A percentile compares a stretch with the other conserved stretches of the same genome.
Conservation (phyloP, 2,329 filamentous ascomycete genomes). For the Spiromastix sp. region DNA sequence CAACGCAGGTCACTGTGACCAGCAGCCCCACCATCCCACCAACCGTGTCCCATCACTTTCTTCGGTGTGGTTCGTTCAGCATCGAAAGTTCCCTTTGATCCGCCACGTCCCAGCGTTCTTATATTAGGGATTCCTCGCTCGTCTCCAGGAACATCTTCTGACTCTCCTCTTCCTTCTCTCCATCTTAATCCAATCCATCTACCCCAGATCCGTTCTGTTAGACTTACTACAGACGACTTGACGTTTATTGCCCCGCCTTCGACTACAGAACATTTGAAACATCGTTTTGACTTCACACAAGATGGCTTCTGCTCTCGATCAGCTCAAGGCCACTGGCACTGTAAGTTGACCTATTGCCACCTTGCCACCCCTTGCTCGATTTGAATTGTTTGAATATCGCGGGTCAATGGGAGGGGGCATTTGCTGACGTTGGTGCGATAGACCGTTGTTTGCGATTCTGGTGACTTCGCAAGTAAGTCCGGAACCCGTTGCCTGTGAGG, state of each 20-base stretch:
- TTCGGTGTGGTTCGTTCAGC: not conserved
- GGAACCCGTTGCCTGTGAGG: not conserved
- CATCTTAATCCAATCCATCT: conserved; percentile 5
- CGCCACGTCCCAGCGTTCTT: conserved; percentile 5
- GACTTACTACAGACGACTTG: too few relatives aligned
- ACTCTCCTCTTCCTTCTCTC: conserved; percentile 8
- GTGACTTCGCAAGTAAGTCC: conserved; percentile 70
- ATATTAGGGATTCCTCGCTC: too few relatives aligned
- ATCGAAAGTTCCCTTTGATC: not conserved
- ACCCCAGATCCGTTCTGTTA: not conserved
- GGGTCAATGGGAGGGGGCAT: too few relatives aligned
- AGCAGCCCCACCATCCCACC: not conserved
- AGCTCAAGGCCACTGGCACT: conserved; percentile 94
- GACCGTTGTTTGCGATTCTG: conserved; percentile 96
- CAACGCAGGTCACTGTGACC: not conserved
- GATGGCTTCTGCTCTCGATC: conserved; percentile 90
- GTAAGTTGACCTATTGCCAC: conserved; percentile 49
- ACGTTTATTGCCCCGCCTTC: not conserved
- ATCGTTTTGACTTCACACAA: not conserved
- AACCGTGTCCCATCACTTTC: not conserved
- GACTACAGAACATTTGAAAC: not conserved
- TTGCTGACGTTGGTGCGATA: conserved; percentile 27
- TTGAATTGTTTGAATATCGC: too few relatives aligned
- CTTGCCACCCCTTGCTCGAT: conserved; percentile 5
- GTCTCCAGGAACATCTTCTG: too few relatives aligned